phyloP scores from a whole-genome alignment of 345 rosid species.

The Gossypium stocksii region DNA sequence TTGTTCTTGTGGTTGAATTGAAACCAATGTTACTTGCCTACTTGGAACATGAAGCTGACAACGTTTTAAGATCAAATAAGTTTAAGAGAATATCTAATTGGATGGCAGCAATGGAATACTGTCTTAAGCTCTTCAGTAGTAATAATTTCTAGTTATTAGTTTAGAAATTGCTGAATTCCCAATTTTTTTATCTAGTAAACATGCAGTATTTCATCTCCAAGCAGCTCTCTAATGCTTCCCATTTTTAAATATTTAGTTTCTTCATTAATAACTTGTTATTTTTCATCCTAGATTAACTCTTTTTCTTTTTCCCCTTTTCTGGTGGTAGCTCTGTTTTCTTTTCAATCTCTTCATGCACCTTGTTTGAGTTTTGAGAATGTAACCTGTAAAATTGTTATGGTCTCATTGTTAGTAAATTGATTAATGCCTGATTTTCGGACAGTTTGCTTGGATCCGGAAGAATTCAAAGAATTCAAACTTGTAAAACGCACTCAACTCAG shows the following conservation, averaged over 20 bases:
- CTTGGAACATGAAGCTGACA: not conserved
- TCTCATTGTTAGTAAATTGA: not conserved
- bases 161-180: not conserved
- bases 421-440: not conserved
- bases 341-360: not conserved
- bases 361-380: not conserved
- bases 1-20: not conserved
- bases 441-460: slow-evolving; percentile 86
- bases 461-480: slow-evolving; percentile 85
- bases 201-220: not conserved
- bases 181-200: not conserved
- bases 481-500: slow-evolving; percentile 76
- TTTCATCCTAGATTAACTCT: not conserved
- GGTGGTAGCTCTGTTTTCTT: not conserved
- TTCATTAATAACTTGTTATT: not conserved
- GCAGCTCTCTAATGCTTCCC: not conserved
- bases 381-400: not conserved
- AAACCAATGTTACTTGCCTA: too few relatives aligned
- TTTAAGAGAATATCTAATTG: not conserved
- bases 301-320: not conserved
- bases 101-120: not conserved
- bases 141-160: not conserved
- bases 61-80: not conserved
- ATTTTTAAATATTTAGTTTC: not conserved
- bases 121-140: not conserved